These are phyloP conservation scores for Neurospora hispaniola DNA, from an alignment of 495 filamentous ascomycete genomes.

Conservation along the genomic window DNA sequence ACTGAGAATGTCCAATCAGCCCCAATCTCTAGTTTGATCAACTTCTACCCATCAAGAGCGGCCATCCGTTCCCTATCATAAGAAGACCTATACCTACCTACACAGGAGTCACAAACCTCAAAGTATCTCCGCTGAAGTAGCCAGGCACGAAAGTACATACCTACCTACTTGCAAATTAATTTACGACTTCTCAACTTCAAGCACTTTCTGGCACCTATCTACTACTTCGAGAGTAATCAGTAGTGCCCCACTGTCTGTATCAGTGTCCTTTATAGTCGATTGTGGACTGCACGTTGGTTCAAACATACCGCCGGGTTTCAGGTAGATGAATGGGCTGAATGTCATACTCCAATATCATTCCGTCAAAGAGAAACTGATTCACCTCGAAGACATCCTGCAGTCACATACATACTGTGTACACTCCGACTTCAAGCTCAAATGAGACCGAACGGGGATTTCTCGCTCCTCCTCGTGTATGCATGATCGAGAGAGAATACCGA, in stretches of 20 bases:
- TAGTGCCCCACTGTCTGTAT: no score
- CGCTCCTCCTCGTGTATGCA: no score
- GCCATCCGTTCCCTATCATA: neutral
- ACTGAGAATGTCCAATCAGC: neutral
- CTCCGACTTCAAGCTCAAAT: neutral
- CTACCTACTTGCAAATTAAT: no score
- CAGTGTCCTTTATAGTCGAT: no score
- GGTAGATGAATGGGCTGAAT: no score
- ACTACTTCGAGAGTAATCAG: no score
- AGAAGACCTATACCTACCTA: neutral
- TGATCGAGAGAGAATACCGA: neutral
- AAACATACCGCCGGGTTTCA: no score
- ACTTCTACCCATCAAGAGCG: neutral
- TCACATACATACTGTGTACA: neutral
- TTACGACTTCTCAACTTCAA: no score
- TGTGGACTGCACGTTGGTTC: no score
- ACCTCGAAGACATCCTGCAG: neutral
- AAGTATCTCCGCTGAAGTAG: neutral
- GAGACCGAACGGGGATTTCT: no score
- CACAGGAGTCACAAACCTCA: neutral
- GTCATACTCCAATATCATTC: no score
- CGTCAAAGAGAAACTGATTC: neutral
- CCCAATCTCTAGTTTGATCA: neutral
- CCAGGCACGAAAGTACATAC: neutral
- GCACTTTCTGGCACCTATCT: no score